Conservation (phyloP, 352 stramenopile genomes). For the Phytophthora colocasiae region DNA sequence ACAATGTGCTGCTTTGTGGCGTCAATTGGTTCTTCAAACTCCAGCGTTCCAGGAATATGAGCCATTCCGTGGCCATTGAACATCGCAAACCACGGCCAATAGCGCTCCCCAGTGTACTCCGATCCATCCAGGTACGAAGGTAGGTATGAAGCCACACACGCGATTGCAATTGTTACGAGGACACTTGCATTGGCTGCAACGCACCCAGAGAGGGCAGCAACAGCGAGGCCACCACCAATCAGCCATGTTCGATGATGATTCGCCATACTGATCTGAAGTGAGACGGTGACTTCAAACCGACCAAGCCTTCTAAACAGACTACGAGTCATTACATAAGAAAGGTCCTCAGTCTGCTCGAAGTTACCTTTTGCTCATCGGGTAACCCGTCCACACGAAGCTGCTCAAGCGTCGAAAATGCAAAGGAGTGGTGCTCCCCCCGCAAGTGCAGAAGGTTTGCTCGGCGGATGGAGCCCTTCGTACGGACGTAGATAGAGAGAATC, state of each 20-base stretch:
- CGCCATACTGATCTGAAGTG: constrained; percentile 17
- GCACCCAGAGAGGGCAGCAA: constrained; percentile 42
- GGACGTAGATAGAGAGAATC: no score
- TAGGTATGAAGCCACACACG: constrained; percentile 50
- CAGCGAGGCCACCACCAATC: constrained; percentile 36
- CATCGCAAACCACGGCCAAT: constrained; percentile 62
- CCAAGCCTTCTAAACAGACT: no score
- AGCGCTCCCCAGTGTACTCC: constrained; percentile 64
- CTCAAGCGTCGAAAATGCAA: no score
- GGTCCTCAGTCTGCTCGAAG: no score
- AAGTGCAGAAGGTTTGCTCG: no score
- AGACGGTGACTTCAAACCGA: constrained; percentile 2
- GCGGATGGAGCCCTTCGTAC: no score
- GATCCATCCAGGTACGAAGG: constrained; percentile 67
- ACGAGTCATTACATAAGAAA: no score
- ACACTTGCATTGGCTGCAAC: constrained; percentile 30
- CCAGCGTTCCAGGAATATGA: constrained; percentile 59
- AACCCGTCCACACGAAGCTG: no score
- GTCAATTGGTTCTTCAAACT: constrained; percentile 75
- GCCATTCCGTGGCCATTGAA: constrained; percentile 45
- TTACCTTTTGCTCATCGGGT: no score
- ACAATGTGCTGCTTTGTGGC: constrained; percentile 79
- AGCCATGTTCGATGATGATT: constrained; percentile 37
- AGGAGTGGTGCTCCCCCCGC: no score
- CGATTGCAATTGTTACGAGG: constrained; percentile 23